Conservation (phyloP, 495 filamentous ascomycete genomes). For the Filosporella fistucella region DNA sequence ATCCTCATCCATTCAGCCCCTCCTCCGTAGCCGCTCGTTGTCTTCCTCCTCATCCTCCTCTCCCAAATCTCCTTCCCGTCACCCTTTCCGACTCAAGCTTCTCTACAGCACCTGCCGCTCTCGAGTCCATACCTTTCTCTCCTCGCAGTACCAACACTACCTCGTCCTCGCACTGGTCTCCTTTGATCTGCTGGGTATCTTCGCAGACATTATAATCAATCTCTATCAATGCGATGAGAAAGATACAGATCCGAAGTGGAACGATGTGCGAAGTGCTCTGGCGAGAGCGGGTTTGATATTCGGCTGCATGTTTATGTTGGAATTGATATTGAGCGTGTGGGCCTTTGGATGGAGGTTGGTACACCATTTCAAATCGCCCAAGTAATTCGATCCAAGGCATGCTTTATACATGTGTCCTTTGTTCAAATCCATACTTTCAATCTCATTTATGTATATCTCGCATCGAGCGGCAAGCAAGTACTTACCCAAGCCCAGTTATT, state of each 20-base stretch:
- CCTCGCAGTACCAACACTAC: conserved; percentile 55
- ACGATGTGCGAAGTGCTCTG: conserved; percentile 21
- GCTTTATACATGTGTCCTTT: no score
- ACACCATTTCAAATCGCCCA: neutral
- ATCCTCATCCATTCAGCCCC: neutral
- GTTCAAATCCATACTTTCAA: no score
- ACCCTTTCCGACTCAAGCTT: conserved; percentile 5
- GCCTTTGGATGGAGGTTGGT: conserved; percentile 51
- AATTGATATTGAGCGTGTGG: conserved; percentile 50
- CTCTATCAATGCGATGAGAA: conserved; percentile 54
- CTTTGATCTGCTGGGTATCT: conserved; percentile 52
- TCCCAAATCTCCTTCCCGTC: neutral
- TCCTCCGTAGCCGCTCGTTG: neutral
- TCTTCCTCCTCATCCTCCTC: neutral
- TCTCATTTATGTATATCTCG: no score
- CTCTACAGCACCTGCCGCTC: conserved; percentile 21
- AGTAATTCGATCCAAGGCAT: no score
- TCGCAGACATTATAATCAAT: conserved; percentile 58
- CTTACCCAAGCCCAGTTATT: conserved; percentile 43
- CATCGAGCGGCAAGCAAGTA: no score
- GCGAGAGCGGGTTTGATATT: conserved; percentile 38
- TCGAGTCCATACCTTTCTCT: conserved; percentile 34
- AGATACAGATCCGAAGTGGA: conserved; percentile 13
- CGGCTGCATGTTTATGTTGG: conserved; percentile 56
- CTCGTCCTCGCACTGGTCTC: conserved; percentile 49